Evolutionary conservation across 1,139 yeast genomes (phyloP), one percentile per base, ranked within the genome.

Genomic region (Debaryomyces nepalensis): DNA sequence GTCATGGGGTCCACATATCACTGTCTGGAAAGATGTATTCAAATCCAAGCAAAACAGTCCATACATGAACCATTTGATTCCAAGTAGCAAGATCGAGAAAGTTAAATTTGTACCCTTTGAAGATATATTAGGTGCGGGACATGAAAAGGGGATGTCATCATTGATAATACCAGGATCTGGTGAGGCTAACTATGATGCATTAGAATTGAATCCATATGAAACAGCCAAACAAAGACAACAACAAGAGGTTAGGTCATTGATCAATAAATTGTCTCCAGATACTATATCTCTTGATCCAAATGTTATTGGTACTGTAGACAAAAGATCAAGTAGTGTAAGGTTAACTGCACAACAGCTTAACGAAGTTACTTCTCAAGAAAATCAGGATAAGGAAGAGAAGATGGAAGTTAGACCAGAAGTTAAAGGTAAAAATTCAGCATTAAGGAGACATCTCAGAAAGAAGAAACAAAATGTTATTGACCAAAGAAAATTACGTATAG

Each of bases 181-280:
- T 72, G 99, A 95, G 68, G 97, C 99, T 47, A 95, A 95, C 68
- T 91, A 80, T 61, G 99, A 95, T 71, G 91, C 99, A 2, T 70
- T 90, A 58, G 99, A 95, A 66, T 68, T 84, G 56, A 95, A 95
- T 65, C 99, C 99, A 48, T 95, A 77, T 68, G 96, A 89, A 66
- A 80, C 95, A 16, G 84, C 90, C 37, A 86, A 88, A 62, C 97
- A 91, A 66, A 84, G 99, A 73, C 96, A 93, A 65, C 95, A 93
- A 69, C 78, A 80, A 43, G 99, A 95, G 72, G 96, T 95, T 34
- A 81, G 95, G 59, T 70, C 85, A 1, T 75, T 95, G 61, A 68
- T 95, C 63, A 88, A 93, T 68, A 95, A 95, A 68, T 75, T 95
- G 52, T 84, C 88, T 52, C 95, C 98, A 4, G 98, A 91, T 61